phyloP scores from a whole-genome alignment of 176 grass and related monocot species.

The Lolium multiflorum region DNA sequence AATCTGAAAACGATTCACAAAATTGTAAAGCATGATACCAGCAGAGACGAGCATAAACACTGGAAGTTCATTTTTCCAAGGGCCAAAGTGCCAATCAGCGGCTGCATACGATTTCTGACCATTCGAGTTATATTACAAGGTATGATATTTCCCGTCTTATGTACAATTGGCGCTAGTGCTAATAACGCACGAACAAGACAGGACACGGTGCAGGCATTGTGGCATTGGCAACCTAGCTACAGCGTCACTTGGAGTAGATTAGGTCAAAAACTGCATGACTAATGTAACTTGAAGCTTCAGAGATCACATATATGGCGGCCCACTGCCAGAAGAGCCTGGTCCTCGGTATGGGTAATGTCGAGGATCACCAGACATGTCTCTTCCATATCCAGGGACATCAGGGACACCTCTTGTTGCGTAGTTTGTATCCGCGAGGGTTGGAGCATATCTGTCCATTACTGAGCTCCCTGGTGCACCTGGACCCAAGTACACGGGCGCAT shows the following conservation, averaged over 20 bases:
- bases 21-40: neutral
- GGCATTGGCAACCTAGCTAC: conserved; percentile 5
- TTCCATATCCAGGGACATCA: conserved; percentile 19
- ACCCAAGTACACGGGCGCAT: conserved; percentile 37
- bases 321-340: conserved; percentile 22
- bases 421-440: conserved; percentile 57
- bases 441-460: conserved; percentile 63
- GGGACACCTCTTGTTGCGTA: neutral
- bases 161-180: neutral
- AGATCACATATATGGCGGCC: conserved; percentile 24
- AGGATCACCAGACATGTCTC: conserved; percentile 16
- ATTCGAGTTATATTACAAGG: conserved; percentile 14
- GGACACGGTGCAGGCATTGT: neutral
- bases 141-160: neutral
- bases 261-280: neutral
- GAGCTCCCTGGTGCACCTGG: conserved; percentile 40
- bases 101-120: neutral
- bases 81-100: neutral
- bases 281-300: neutral
- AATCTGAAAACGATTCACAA: neutral
- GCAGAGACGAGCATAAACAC: neutral
- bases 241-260: neutral
- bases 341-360: conserved; percentile 25
- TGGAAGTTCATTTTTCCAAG: neutral
- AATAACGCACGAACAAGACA: neutral